Conservation (phyloP, 768 basidiomycete genomes). For the Leccinum broughii region DNA sequence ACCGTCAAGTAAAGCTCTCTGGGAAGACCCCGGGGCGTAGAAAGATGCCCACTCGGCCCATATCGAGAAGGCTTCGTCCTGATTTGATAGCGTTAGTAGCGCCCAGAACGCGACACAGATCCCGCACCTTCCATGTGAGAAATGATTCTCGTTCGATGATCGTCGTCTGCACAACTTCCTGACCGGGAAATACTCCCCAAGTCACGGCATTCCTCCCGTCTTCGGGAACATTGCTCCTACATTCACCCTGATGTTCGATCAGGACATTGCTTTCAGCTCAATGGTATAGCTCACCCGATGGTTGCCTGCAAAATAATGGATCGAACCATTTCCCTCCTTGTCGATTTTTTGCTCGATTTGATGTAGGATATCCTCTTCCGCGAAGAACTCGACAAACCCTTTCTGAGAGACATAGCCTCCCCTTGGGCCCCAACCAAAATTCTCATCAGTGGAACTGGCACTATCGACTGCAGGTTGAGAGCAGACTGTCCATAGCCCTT, state of each 20-base stretch:
- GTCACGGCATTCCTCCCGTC: constrained; percentile 92
- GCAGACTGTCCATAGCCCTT: constrained; percentile 94
- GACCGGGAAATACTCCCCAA: constrained; percentile 97
- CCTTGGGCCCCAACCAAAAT: constrained; percentile 92
- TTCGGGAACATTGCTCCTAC: constrained; percentile 73
- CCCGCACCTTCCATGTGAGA: constrained; percentile 89
- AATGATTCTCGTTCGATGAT: constrained; percentile 96
- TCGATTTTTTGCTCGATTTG: constrained; percentile 57
- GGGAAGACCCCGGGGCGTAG: constrained; percentile 73
- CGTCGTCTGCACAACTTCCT: constrained; percentile 94
- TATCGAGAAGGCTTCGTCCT: constrained; percentile 96
- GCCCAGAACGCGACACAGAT: background rate
- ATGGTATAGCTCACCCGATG: constrained; percentile 48
- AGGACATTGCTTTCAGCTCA: background rate
- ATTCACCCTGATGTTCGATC: constrained; percentile 59
- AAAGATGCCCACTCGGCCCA: constrained; percentile 95
- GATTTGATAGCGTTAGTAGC: constrained; percentile 5
- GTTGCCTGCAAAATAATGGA: constrained; percentile 88
- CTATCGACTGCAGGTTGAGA: constrained; percentile 95
- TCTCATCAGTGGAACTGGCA: constrained; percentile 64
- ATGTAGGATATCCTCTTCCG: constrained; percentile 55
- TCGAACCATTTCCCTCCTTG: constrained; percentile 57
- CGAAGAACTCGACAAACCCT: constrained; percentile 97
- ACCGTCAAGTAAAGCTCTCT: constrained; percentile 69
- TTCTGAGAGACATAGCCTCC: constrained; percentile 98